These are phyloP conservation scores for Yarrowia deformans DNA, from an alignment of 805 yeast genomes.

Conservation along the genomic window DNA sequence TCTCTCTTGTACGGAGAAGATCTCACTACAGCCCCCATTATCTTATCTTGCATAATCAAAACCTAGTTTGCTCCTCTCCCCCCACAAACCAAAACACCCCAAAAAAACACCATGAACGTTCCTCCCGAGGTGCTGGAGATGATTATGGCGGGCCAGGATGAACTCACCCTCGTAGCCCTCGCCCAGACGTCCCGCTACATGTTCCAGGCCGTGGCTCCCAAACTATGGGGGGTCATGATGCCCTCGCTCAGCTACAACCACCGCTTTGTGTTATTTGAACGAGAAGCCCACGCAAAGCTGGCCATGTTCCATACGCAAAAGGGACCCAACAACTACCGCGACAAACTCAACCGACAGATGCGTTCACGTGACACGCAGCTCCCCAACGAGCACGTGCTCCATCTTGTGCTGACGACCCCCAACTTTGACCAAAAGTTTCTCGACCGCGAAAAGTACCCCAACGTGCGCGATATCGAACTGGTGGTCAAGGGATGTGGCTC, in stretches of 20 bases:
- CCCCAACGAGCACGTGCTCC: not conserved
- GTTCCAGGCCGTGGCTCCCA: constrained; percentile 11
- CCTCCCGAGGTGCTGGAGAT: constrained; percentile 36
- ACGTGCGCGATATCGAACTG: constrained; percentile 11
- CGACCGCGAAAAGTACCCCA: constrained; percentile 19
- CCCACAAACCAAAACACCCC: not conserved
- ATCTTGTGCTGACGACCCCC: constrained; percentile 25
- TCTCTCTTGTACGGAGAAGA: too few species aligned
- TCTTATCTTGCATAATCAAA: constrained; percentile 34
- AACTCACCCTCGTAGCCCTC: constrained; percentile 6
- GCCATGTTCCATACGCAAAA: constrained; percentile 3
- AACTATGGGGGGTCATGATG: constrained; percentile 36
- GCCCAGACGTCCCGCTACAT: constrained; percentile 11
- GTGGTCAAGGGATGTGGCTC: constrained; percentile 35
- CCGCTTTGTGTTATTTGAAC: constrained; percentile 31
- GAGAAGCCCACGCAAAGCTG: constrained; percentile 11
- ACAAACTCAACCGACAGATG: constrained; percentile 27
- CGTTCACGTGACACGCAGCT: not conserved
- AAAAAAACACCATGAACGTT: constrained; percentile 13
- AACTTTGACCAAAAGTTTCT: constrained; percentile 34
- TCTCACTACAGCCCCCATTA: too few species aligned
- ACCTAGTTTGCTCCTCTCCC: not conserved
- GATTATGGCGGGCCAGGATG: constrained; percentile 35
- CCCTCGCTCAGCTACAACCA: constrained; percentile 37
- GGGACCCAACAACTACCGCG: constrained; percentile 28